A percentile compares a stretch with the other conserved stretches of the same genome.
phyloP scores from a whole-genome alignment of 2,329 filamentous ascomycete genomes.

The Blumeriella jaapii region DNA sequence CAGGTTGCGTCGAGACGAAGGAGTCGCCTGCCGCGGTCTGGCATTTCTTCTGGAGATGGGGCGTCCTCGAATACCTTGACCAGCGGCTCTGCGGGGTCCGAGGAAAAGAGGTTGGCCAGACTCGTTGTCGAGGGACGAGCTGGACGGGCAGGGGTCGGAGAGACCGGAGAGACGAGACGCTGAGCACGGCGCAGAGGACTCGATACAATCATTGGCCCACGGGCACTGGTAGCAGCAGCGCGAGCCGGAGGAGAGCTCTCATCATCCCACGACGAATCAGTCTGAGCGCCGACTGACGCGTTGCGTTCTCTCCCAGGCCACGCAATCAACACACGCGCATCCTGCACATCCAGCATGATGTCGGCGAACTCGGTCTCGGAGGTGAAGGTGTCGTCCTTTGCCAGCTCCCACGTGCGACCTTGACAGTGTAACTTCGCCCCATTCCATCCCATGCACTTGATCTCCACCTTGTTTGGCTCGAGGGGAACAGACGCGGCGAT shows the following conservation, averaged over 20 bases:
- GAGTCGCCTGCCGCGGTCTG: conserved; percentile 13
- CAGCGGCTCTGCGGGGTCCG: conserved; percentile 35
- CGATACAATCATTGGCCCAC: conserved; percentile 39
- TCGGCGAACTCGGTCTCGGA: conserved; percentile 80
- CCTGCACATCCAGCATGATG: conserved; percentile 92
- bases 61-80: conserved; percentile 68
- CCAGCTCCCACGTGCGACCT: conserved; percentile 73
- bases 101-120: conserved; percentile 21
- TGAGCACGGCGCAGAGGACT: conserved; percentile 45
- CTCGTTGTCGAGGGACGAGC: conserved; percentile 12
- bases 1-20: conserved; percentile 19
- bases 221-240: conserved; percentile 28
- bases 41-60: conserved; percentile 40
- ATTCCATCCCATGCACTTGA: conserved; percentile 93
- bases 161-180: conserved; percentile 64
- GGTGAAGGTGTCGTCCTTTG: conserved; percentile 79
- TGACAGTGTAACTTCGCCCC: conserved; percentile 87
- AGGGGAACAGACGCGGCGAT: conserved; percentile 56
- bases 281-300: conserved; percentile 30
- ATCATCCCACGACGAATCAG: conserved; percentile 60
- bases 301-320: conserved; percentile 58
- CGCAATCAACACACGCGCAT: conserved; percentile 75
- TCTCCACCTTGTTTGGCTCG: conserved; percentile 68
- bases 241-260: conserved; percentile 38
- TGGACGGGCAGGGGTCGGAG: conserved; percentile 43